phyloP scores from a whole-genome alignment of 169 alveolate genomes.

The Plasmodium cynomolgi region DNA sequence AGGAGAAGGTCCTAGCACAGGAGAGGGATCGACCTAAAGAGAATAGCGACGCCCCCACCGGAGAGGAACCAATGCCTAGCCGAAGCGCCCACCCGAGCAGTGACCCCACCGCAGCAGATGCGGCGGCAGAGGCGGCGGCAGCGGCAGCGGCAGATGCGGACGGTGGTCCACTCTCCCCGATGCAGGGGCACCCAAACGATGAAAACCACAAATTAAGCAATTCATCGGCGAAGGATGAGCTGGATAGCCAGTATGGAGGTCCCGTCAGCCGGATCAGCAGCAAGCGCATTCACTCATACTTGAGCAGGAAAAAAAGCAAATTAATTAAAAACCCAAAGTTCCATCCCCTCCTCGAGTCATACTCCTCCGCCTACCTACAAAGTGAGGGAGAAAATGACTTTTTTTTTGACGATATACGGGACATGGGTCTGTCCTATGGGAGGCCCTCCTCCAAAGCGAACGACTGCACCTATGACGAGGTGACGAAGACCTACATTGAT shows the following conservation, averaged over 20 bases:
- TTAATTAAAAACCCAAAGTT: constrained; percentile 69
- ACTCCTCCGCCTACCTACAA: constrained; percentile 22
- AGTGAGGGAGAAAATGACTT: constrained; percentile 32
- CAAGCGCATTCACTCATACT: constrained; percentile 22
- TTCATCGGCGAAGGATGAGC: neutral
- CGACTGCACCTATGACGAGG: constrained; percentile 16
- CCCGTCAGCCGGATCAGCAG: neutral
- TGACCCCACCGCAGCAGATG: neutral
- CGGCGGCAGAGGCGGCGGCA: too few relatives aligned
- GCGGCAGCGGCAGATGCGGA: too few relatives aligned
- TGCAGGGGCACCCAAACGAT: neutral
- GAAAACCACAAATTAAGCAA: neutral
- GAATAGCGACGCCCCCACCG: neutral
- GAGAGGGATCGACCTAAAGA: neutral
- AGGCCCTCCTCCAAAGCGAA: neutral
- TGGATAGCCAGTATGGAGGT: neutral
- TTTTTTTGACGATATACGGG: constrained; percentile 16
- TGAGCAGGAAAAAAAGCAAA: constrained; percentile 60
- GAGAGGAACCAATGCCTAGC: neutral
- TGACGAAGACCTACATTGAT: constrained; percentile 34
- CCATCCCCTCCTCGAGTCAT: constrained; percentile 20
- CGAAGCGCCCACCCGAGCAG: neutral
- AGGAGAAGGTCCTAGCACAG: too few relatives aligned
- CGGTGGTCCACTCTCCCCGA: neutral
- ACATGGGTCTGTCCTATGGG: neutral